Evolutionary conservation across 1,284 basidiomycete species (phyloP), one percentile per base, ranked within the genome.

Genomic region (Fomitopsis betulina): DNA sequence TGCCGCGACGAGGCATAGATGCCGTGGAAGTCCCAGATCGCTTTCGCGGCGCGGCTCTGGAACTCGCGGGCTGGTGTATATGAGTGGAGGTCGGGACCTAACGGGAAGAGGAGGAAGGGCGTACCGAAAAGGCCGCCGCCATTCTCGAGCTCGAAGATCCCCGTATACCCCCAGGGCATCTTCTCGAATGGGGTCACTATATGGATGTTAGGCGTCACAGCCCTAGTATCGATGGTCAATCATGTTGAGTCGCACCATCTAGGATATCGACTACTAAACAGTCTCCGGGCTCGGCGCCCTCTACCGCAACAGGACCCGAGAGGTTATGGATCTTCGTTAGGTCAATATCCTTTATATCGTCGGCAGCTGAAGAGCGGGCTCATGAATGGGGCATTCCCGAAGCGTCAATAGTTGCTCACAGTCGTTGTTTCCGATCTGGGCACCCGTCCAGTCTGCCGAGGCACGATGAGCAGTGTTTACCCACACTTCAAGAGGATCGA

Each of bases 111-210:
- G 54, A 45, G 27, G 39, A 3, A 42, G 43, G 40, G 13, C 71
- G 33, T 65, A 85, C 85, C 86, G 62, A 91, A 90, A 5, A 91
- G 73, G 6, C 89, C 87, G n/a, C 89, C 88, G 1, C 88, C 88
- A 62, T 89, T 88, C 58, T 83, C 78, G 8, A 87, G 76, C 65
- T 90, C 87, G 65, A 90, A 90, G 57, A 90, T 87, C 27, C 87
- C 87, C 0, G 87, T 89, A 68, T 90, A 92, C 0, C 89, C 90
- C 90, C 89, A 93, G 0, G 87, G 87, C 84, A 88, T 86, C 67
- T 89, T 79, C 23, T 87, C 85, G 67, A 89, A 91, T 2, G 89
- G 85, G 19, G 73, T 76, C 33, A 93, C 85, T 85, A 62, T 50
- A 19, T 6, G 37, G 43, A 27, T 5, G 27, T 33, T 39, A 33